These are phyloP conservation scores for Heliamphora pulchella DNA, from an alignment of 179 eudicot genomes.

Conservation along the genomic window DNA sequence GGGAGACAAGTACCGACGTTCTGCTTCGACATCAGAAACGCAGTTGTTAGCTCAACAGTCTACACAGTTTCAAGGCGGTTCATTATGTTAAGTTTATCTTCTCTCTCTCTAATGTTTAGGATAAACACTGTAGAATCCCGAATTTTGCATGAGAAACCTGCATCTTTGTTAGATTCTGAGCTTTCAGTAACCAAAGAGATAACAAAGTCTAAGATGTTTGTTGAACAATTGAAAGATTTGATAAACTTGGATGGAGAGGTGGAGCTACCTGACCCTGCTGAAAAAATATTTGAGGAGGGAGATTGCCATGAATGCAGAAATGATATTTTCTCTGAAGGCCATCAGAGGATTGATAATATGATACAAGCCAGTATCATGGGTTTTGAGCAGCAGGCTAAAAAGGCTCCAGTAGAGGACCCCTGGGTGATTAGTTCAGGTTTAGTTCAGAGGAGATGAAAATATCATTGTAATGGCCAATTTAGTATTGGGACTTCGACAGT, in stretches of 20 bases:
- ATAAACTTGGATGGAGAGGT: slow-evolving; percentile 28
- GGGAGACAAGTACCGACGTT: slow-evolving; percentile 51
- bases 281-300: slow-evolving; percentile 11
- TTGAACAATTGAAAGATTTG: slow-evolving; percentile 46
- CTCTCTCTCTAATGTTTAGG: slow-evolving; percentile 41
- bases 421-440: slow-evolving; percentile 29
- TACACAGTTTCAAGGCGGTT: slow-evolving; percentile 19
- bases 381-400: slow-evolving; percentile 25
- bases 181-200: slow-evolving; percentile 15
- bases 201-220: slow-evolving; percentile 24
- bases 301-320: slow-evolving; percentile 14
- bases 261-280: slow-evolving; percentile 13
- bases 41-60: slow-evolving; percentile 45
- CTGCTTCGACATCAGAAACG: slow-evolving; percentile 69
- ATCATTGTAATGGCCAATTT: too few relatives aligned
- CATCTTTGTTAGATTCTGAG: slow-evolving; percentile 48
- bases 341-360: slow-evolving; percentile 33
- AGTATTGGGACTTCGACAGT: too few relatives aligned
- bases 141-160: slow-evolving; percentile 19
- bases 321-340: slow-evolving; percentile 10
- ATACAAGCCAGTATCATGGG: slow-evolving; percentile 29
- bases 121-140: slow-evolving; percentile 22
- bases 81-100: slow-evolving; percentile 28
- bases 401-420: slow-evolving; percentile 14
- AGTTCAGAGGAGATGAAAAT: slow-evolving; percentile 35